Conservation (phyloP, 1,284 basidiomycete genomes). For the Mycena sp. region DNA sequence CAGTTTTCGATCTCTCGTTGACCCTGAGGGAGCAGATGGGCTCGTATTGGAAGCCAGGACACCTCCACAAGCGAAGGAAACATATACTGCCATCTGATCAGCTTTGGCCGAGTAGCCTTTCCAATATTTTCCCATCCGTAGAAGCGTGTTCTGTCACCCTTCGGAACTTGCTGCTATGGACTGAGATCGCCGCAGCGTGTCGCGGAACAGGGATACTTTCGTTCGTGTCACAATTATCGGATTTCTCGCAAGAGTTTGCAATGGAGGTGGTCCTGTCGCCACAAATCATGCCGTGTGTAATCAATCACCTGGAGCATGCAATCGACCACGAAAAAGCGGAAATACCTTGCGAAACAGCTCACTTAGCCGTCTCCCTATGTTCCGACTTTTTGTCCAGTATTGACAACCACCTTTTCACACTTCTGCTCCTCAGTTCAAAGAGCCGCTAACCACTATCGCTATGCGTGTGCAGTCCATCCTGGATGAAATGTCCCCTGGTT, state of each 20-base stretch:
- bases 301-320: conserved; percentile 8
- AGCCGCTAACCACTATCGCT: too few species aligned
- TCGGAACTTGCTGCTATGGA: conserved; percentile 10
- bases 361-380: too few species aligned
- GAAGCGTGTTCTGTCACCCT: background rate
- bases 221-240: conserved; percentile 6
- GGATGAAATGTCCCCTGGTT: too few species aligned
- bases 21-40: background rate
- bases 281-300: background rate
- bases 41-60: too few species aligned
- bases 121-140: background rate
- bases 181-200: background rate
- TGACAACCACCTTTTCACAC: too few species aligned
- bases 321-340: background rate
- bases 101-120: conserved; percentile 1
- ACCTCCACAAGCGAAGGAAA: background rate
- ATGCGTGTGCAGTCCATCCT: too few species aligned
- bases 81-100: background rate
- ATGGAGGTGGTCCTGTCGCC: background rate
- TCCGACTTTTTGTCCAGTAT: too few species aligned
- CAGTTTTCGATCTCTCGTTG: conserved; percentile 2
- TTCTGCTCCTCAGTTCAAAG: too few species aligned
- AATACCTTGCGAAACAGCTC: background rate
- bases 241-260: background rate
- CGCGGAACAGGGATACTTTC: conserved; percentile 10